Evolutionary conservation across 805 yeast species (phyloP).

Genomic region (Schwanniomyces occidentalis): DNA sequence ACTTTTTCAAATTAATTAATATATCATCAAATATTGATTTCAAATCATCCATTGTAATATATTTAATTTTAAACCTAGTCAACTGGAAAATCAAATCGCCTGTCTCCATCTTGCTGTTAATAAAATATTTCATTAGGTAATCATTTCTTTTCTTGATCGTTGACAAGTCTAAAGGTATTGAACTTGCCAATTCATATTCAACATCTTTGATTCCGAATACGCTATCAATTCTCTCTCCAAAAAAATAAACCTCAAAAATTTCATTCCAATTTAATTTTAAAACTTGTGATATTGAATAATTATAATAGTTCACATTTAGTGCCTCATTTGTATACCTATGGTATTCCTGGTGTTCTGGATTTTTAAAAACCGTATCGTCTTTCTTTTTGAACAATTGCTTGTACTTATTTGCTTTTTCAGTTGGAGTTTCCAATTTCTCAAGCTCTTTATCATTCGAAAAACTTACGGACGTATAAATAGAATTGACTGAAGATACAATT

Average conservation of each 20-base stretch:
- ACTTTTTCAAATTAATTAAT: slow-evolving; percentile 9
- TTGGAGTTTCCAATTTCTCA: neutral
- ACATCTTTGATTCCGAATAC: slow-evolving; percentile 9
- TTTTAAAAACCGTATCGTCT: neutral
- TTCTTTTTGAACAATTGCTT: slow-evolving; percentile 4
- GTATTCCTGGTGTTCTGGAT: slow-evolving; percentile 4
- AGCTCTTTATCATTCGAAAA: slow-evolving; percentile 2
- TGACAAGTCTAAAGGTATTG: neutral
- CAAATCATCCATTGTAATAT: neutral
- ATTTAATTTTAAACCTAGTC: neutral
- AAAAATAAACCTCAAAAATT: slow-evolving; percentile 20
- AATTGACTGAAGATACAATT: slow-evolving; percentile 1
- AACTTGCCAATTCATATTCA: neutral
- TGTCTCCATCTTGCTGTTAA: slow-evolving; percentile 15
- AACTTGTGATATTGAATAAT: slow-evolving; percentile 3
- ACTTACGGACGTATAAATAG: slow-evolving; percentile 1
- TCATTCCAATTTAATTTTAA: slow-evolving; percentile 13
- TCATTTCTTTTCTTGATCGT: slow-evolving; percentile 2
- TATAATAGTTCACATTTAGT: slow-evolving; percentile 5
- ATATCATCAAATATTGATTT: neutral
- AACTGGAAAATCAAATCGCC: slow-evolving; percentile 17
- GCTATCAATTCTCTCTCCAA: slow-evolving; percentile 16
- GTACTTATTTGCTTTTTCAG: neutral
- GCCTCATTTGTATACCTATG: slow-evolving; percentile 2
- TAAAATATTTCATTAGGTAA: slow-evolving; percentile 13